Base-by-base conservation (phyloP, 306 rosid genomes). In the Cicer cuneatum region DNA sequence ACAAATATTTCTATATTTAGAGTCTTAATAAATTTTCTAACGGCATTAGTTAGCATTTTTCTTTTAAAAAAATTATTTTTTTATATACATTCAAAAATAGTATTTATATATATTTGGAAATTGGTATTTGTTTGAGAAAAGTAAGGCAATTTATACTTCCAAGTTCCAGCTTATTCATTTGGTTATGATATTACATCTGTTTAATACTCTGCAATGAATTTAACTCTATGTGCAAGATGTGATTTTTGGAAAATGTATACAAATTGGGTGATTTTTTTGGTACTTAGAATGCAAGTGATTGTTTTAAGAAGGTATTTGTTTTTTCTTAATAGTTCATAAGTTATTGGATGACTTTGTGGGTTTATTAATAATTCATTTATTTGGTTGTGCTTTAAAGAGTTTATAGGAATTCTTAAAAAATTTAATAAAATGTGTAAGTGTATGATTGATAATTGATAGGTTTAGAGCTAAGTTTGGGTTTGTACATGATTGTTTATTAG, bases 401-500 rank as follows among this genome's bases (percentile, higher is more conserved):
- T 42, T 72, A 45, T 58, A 46, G 14, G 4, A 46, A 46, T n/a
- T 46, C 14, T 46, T 46, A 0, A 45, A 11, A 10, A 10, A n/a
- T 2, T 45, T 5, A 46, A 52, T 6, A 16, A 57, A 41, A 7
- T 52, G 12, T 45, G 10, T 1, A 4, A 35, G 53, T 49, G 54
- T 52, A 38, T 39, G 39, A 12, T 24, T 21, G 24, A 21, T 21
- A 21, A 21, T 21, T n/a, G 29, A 39, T 63, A 3, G 37, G 73
- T 14, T 41, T 65, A 16, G 4, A 49, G 10, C 68, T 43, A 11
- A 61, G 60, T 75, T 75, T 64, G 56, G 56, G 10, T 21, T 40
- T 65, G 37, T 41, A 29, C 10, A 39, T 42, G 38, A 6, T 24
- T 65, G 29, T 45, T 40, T 40, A 15, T 35, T 62, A 14, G 65